Evolutionary conservation across 1,139 yeast species (phyloP).

Genomic region (Scheffersomyces titani): DNA sequence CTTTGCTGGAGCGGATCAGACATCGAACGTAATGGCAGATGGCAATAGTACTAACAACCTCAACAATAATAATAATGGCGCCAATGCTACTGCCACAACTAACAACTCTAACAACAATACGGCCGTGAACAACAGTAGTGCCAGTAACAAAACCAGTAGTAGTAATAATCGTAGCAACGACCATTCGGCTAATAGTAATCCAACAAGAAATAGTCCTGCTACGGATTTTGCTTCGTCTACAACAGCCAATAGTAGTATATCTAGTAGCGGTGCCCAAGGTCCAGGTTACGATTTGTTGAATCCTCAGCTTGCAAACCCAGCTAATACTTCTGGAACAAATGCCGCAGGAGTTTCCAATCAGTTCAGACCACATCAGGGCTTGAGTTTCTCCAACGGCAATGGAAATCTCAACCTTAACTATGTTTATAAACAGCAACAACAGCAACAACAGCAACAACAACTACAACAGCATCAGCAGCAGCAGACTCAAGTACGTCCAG

Average conservation of each 20-base stretch:
- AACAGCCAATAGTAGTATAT: conserved; percentile 16
- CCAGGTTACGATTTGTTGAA: conserved; percentile 24
- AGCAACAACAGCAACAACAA: conserved; percentile 8
- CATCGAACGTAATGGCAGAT: neutral
- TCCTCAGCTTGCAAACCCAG: conserved; percentile 13
- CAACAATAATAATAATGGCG: conserved; percentile 13
- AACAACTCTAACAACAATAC: conserved; percentile 2
- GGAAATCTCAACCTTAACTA: conserved; percentile 14
- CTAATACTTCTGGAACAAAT: conserved; percentile 8
- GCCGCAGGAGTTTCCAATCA: conserved; percentile 20
- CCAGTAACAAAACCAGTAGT: conserved; percentile 1
- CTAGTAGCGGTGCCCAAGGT: conserved; percentile 7
- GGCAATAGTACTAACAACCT: neutral
- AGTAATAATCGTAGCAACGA: conserved; percentile 5
- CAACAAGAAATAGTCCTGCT: conserved; percentile 7
- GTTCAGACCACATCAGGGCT: conserved; percentile 33
- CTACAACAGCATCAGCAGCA: conserved; percentile 12
- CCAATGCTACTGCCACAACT: conserved; percentile 8
- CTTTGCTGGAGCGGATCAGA: neutral
- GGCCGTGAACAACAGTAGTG: conserved; percentile 2
- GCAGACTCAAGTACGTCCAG: conserved; percentile 1
- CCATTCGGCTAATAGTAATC: neutral
- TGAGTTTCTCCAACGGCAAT: conserved; percentile 23
- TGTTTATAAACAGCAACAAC: conserved; percentile 11
- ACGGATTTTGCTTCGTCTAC: conserved; percentile 4